Base-by-base conservation (phyloP, 2,329 filamentous ascomycete genomes). In the Sclerotinia spermophila region DNA sequence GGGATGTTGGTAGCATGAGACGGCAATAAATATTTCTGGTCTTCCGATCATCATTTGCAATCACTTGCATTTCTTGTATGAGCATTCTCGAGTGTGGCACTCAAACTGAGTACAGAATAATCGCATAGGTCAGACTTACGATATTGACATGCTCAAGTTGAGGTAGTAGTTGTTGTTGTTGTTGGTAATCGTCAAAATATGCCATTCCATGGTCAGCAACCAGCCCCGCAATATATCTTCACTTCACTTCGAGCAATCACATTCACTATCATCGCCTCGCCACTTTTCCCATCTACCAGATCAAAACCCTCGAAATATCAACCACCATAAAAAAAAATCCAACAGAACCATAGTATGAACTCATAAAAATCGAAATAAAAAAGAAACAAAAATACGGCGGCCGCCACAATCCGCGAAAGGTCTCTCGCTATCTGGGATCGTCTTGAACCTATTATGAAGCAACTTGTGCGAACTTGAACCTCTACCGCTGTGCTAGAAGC, bases 381-480 rank as follows among this genome's bases (percentile, higher is more conserved):
- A 40, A 15, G 13, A 27, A 30, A 19, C 45, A 38, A 65, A 65
- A 65, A 40, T 19, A 65, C 33, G 33, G 15, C 61, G 61, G 45
- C 45, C 61, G 61, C 61, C 61, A 40, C 45, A 53, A 65, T 53
- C 61, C 61, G 61, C 61, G 61, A 65, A 65, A 65, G 61, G 61
- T 65, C 61, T 65, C 61, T 65, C 61, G 24, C 61, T 65, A 65
- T 65, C 45, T 65, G 61, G 61, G 45, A 65, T 53, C 61, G 45
- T 51, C 61, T 65, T 65, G 61, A 65, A 65, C 61, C 61, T 53
- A 65, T 3, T 51, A 51, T 6, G 30, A 40, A 40, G 61, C 61
- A 51, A 40, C n/a, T 24, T 15, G 33, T 40, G 45, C 61, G 17
- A 65, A 21, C 61, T 65, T 65, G 61, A 65, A 65, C 45, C 61